phyloP scores from a whole-genome alignment of 495 filamentous ascomycete species.

The Paragyromitra xinjiangensis region DNA sequence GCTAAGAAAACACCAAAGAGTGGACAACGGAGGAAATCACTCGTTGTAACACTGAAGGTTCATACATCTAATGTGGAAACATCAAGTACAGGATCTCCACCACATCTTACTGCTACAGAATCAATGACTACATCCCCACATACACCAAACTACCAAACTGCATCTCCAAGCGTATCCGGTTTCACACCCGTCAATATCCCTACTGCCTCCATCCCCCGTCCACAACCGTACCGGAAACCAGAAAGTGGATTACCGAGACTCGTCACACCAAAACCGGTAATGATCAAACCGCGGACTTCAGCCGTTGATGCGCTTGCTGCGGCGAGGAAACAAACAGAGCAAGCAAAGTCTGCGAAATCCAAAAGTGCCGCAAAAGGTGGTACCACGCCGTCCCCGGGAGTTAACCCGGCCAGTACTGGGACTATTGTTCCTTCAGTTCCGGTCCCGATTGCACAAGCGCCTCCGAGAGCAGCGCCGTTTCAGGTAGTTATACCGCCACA shows the following conservation, averaged over 20 bases:
- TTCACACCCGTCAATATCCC: slow-evolving; percentile 32
- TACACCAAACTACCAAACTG: slow-evolving; percentile 3
- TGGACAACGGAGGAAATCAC: neutral
- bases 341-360: slow-evolving; percentile 7
- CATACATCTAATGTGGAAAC: neutral
- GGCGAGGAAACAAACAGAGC: slow-evolving; percentile 39
- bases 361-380: slow-evolving; percentile 1
- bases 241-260: neutral
- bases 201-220: slow-evolving; percentile 24
- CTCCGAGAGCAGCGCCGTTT: neutral
- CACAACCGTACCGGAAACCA: slow-evolving; percentile 40
- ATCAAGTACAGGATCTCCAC: neutral
- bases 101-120: neutral
- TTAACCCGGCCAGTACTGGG: neutral
- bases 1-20: neutral
- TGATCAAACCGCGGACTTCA: slow-evolving; percentile 7
- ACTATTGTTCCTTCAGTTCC: neutral
- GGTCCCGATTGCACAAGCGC: neutral
- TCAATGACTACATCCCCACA: neutral
- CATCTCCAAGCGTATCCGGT: neutral
- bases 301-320: slow-evolving; percentile 30
- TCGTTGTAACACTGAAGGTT: slow-evolving; percentile 18
- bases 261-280: neutral
- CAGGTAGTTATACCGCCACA: neutral
- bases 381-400: neutral